Conservation (phyloP, 768 basidiomycete species). For the Xerocomus brunneocitrinus region DNA sequence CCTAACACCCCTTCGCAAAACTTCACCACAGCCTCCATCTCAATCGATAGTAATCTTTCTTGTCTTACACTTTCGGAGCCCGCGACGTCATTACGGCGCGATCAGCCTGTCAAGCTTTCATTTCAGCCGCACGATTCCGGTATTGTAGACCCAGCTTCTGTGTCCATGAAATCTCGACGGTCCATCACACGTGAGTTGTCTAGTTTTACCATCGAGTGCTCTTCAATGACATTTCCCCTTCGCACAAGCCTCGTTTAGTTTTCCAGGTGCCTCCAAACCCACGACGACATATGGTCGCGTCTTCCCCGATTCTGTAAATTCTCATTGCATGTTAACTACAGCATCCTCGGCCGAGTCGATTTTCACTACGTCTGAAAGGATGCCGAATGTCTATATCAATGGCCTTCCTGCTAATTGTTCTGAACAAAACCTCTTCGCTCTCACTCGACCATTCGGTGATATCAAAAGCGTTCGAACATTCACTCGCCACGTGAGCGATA, state of each 20-base stretch:
- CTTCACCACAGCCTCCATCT: slow-evolving; percentile 6
- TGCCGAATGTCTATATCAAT: slow-evolving; percentile 86
- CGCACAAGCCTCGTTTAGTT: slow-evolving; percentile 25
- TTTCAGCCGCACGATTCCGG: slow-evolving; percentile 12
- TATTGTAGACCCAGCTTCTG: slow-evolving; percentile 9
- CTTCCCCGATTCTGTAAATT: slow-evolving; percentile 12
- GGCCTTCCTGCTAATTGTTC: slow-evolving; percentile 80
- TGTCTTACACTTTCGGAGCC: slow-evolving; percentile 19
- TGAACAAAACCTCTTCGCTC: slow-evolving; percentile 71
- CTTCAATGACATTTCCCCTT: slow-evolving; percentile 4
- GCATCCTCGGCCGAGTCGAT: slow-evolving; percentile 13
- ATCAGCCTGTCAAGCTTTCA: slow-evolving; percentile 7
- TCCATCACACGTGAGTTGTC: slow-evolving; percentile 26
- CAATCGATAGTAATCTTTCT: slow-evolving; percentile 12
- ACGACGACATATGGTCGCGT: slow-evolving; percentile 10
- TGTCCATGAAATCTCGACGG: slow-evolving; percentile 7
- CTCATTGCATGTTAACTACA: slow-evolving; percentile 9
- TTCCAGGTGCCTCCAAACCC: slow-evolving; percentile 11
- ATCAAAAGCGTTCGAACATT: slow-evolving; percentile 80
- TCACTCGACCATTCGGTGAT: slow-evolving; percentile 66
- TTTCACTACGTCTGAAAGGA: slow-evolving; percentile 23
- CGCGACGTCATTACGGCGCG: slow-evolving; percentile 1
- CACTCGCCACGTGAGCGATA: slow-evolving; percentile 75
- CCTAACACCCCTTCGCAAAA: slow-evolving; percentile 21
- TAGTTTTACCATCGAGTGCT: background rate